Evolutionary conservation across 495 filamentous ascomycete genomes (phyloP), one percentile per base, ranked within the genome.

Genomic region (Tricharina praecox): DNA sequence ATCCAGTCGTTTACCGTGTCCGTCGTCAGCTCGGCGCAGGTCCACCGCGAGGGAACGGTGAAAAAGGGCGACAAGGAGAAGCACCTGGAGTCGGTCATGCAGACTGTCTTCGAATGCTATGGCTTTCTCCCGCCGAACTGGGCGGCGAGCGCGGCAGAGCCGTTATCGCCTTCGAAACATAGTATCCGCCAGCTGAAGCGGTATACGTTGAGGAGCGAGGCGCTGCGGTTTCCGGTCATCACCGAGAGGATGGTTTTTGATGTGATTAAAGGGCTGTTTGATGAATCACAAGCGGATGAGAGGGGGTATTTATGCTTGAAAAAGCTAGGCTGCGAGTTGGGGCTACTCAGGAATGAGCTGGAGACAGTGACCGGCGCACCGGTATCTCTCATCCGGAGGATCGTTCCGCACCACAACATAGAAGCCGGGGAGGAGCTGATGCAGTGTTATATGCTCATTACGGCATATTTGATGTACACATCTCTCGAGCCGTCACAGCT

Each of bases 401-500:
- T 46, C 19, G 11, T 25, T 4, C 18, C 2, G 15, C 15, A n/a
- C 8, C 18, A 46, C 10, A 43, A 26, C 23, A 8, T 32, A 19
- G 13, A 8, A n/a, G 24, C 16, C 8, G 25, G 26, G 15, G n/a
- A n/a, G 2, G 2, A 44, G 2, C 9, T 23, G 3, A 7, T 1
- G 3, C 18, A 3, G 4, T 33, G 11, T 13, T 57, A 55, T 49
- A 39, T 19, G 19, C 35, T 50, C 11, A 20, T 57, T 7, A 57
- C 54, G 11, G 54, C 53, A 20, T 55, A 57, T 23, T 45, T 55
- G 4, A 20, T 52, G 4, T 57, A 28, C 35, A 55, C 53, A 13
- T 44, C 32, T 24, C 49, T 57, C 18, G 21, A 28, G 3, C 54
- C 54, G 2, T 26, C 40, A 32, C 48, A 52, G 2, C 37, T 57